Base-by-base conservation (phyloP, 257 asterid genomes). In the Henckelia pumila region DNA sequence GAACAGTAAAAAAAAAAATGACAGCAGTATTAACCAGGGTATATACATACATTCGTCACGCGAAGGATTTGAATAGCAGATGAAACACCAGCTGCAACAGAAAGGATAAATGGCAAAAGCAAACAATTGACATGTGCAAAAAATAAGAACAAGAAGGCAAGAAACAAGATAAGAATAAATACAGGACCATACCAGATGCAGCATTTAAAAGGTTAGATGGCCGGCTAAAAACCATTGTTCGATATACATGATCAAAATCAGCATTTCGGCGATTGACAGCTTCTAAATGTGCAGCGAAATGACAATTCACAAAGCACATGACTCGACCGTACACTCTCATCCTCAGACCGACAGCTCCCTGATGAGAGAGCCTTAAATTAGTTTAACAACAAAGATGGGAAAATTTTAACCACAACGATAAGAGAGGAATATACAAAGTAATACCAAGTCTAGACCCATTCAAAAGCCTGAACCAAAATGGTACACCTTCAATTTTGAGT, bases 271-370 rank as follows among this genome's bases (percentile, higher is more conserved):
- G 95, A 74, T 72, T 76, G 30, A 88, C 95, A 62, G 96, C 99
- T 61, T 88, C 99, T 71, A 94, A 78, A 71, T 94, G 99, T 7
- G 99, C 99, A 71, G 99, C 99, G 73, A 94, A 94, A 79, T 94
- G 99, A 72, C 99, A 94, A 75, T 94, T 94, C 63, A 91, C 95
- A 76, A 91, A 94, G 85, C 99, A 94, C 80, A 94, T 64, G 70
- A 73, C 80, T 55, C 96, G 82, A 72, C 79, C 92, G 59, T 84
- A 91, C 58, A 88, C 88, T 76, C 97, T 85, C 97, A 94, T 83
- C 77, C 96, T 88, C 84, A 94, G 75, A 74, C 96, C 99, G 81
- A 91, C 97, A 40, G 97, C 99, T 85, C 99, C 99, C 99, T 94
- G 87, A 56, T 74, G 61, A 78, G 59, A 76, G 68, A 60, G 70